A percentile compares a stretch with the other conserved stretches of the same genome.
phyloP scores from a whole-genome alignment of 169 alveolate genomes.

The Eimeria necatrix region DNA sequence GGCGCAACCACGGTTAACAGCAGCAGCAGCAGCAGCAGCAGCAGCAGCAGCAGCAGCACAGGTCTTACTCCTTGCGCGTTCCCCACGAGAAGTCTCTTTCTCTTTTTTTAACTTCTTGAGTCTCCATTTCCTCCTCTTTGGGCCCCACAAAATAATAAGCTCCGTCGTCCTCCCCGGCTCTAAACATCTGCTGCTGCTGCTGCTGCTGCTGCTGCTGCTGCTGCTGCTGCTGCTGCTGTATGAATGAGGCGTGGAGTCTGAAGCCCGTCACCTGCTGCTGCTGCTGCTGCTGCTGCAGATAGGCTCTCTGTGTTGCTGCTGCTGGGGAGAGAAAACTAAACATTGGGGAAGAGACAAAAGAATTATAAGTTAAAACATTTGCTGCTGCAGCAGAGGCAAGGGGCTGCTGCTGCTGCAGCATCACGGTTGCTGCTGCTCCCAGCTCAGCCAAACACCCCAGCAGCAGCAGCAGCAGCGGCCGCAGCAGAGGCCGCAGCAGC shows the following conservation, averaged over 20 bases:
- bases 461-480: no score
- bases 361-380: no score
- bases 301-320: no score
- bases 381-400: no score
- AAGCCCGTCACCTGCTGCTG: no score
- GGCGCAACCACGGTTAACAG: not conserved
- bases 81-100: conserved; percentile 39
- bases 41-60: not conserved
- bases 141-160: not conserved
- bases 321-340: no score
- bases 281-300: no score
- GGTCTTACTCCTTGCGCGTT: conserved; percentile 14
- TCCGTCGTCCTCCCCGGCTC: not conserved
- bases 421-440: no score
- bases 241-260: not conserved
- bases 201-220: conserved; percentile 33
- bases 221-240: not conserved
- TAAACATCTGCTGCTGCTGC: not conserved
- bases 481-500: no score
- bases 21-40: conserved; percentile 8
- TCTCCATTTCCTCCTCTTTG: not conserved
- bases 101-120: not conserved
- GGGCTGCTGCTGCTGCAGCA: no score
- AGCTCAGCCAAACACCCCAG: no score
- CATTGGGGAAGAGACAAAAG: no score